Evolutionary conservation across 106 monocot species (phyloP).

Genomic region (Triglochin maritima): DNA sequence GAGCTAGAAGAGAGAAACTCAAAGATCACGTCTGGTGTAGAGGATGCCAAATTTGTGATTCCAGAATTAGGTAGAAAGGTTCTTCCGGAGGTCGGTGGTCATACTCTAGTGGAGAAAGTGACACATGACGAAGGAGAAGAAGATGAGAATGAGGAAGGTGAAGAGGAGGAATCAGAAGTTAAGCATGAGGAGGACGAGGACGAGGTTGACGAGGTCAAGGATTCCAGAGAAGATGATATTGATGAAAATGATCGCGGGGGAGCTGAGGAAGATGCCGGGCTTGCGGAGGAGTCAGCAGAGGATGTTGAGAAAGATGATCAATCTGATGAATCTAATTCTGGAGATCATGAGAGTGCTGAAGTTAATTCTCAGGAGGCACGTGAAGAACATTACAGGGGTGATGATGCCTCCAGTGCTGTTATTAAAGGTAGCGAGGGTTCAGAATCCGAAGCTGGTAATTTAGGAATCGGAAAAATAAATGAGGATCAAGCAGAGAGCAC

Average conservation of each 20-base stretch:
- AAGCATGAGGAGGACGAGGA: conserved; percentile 36
- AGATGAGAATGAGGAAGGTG: conserved; percentile 27
- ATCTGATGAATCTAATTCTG: neutral
- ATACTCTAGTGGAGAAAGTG: conserved; percentile 1
- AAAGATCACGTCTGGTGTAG: conserved; percentile 12
- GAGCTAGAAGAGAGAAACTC: conserved; percentile 25
- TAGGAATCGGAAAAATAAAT: neutral
- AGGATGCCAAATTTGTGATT: conserved; percentile 8
- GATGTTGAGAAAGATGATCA: conserved; percentile 16
- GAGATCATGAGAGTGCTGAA: conserved; percentile 23
- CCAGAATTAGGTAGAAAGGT: conserved; percentile 65
- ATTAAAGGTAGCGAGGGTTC: neutral
- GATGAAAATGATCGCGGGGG: conserved; percentile 33
- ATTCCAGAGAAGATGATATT: conserved; percentile 31
- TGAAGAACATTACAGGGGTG: conserved; percentile 22
- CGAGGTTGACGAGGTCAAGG: conserved; percentile 34
- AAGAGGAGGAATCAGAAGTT: conserved; percentile 30
- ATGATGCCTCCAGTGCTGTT: conserved; percentile 26
- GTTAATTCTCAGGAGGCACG: conserved; percentile 14
- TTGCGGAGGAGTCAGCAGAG: conserved; percentile 27
- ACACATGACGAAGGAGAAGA: conserved; percentile 13
- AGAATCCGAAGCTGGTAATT: conserved; percentile 3
- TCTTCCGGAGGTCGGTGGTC: conserved; percentile 15
- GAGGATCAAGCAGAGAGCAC: neutral
- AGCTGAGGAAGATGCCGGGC: conserved; percentile 21